These are phyloP conservation scores for Lipomyces spencermartinsiae DNA, from an alignment of 805 yeast genomes.

Conservation along the genomic window DNA sequence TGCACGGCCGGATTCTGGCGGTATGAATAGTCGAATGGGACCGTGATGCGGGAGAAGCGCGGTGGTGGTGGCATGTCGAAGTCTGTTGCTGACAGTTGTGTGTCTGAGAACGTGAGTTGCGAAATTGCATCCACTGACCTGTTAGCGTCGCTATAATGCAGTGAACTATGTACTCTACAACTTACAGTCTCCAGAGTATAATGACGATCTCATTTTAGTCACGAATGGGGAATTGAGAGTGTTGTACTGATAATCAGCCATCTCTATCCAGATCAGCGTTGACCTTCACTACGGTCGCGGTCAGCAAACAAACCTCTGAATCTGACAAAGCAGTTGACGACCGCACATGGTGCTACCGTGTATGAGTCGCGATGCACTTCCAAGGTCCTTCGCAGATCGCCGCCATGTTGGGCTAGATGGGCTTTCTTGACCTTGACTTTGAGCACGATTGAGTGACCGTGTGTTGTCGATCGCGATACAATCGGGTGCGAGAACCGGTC, in stretches of 20 bases:
- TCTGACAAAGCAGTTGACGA: constrained; percentile 70
- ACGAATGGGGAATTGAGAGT: constrained; percentile 64
- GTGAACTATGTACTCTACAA: background rate
- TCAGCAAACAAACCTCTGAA: constrained; percentile 75
- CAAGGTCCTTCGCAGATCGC: constrained; percentile 65
- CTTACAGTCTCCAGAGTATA: constrained; percentile 51
- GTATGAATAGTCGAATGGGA: constrained; percentile 80
- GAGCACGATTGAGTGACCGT: constrained; percentile 43
- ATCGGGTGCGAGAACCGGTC: constrained; percentile 59
- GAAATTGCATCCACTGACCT: constrained; percentile 49
- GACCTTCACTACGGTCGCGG: background rate
- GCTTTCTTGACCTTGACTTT: constrained; percentile 45
- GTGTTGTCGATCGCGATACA: constrained; percentile 44
- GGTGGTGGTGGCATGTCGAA: constrained; percentile 86
- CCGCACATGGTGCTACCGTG: constrained; percentile 66
- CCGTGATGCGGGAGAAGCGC: constrained; percentile 71
- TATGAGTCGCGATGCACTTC: constrained; percentile 58
- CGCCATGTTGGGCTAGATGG: constrained; percentile 41
- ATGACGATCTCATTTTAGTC: constrained; percentile 44
- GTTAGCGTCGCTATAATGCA: background rate
- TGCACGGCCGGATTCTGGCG: constrained; percentile 69
- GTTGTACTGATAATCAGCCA: constrained; percentile 57
- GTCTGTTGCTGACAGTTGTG: constrained; percentile 46
- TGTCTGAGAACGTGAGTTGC: constrained; percentile 44
- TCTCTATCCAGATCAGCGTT: constrained; percentile 16